Evolutionary conservation across 2,329 filamentous ascomycete genomes (phyloP), one percentile per base, ranked within the genome.

Genomic region (Cladosporium halotolerans): DNA sequence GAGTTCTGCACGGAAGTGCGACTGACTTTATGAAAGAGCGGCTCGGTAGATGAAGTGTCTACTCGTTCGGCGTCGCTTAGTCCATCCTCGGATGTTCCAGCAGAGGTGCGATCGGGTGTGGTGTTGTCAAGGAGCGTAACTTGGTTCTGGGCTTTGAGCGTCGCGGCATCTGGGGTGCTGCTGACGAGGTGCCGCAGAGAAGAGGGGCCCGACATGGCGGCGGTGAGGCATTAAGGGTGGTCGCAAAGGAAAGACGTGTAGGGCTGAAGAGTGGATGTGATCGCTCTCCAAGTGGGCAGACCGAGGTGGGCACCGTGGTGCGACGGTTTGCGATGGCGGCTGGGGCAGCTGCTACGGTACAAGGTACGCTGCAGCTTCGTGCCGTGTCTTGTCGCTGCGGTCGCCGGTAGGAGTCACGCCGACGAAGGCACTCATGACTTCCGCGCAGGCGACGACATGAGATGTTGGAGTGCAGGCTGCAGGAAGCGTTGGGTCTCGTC

Each of bases 71-170:
- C 59, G 56, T 60, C 56, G 28, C 41, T 49, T 38, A 56, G 57
- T 41, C 23, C 58, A 55, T 54, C 45, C 45, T 42, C 51, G 14
- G 49, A 50, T 1, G 47, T 50, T 9, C 38, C 18, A 28, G 28
- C 47, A 13, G 42, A 41, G 10, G 23, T 9, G 1, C 42, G 42
- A 18, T 41, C 50, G 13, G 57, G 57, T 39, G 69, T 67, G 33
- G 74, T 71, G 45, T 72, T 71, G 67, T 89, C 84, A 60, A 88
- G 75, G 36, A 91, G 79, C 60, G 67, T 72, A 64, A 91, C 90
- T 67, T 84, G 83, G 69, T 88, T 86, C 62, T 65, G 58, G 47
- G 54, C 57, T 54, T 63, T 58, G 54, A 62, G 56, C 18, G 41
- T 39, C 14, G 55, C 55, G n/a, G 47, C 53, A 49, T 54, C 58